Evolutionary conservation across 306 rosid species (phyloP), one percentile per base, ranked within the genome.

Genomic region (Quercus parvula): DNA sequence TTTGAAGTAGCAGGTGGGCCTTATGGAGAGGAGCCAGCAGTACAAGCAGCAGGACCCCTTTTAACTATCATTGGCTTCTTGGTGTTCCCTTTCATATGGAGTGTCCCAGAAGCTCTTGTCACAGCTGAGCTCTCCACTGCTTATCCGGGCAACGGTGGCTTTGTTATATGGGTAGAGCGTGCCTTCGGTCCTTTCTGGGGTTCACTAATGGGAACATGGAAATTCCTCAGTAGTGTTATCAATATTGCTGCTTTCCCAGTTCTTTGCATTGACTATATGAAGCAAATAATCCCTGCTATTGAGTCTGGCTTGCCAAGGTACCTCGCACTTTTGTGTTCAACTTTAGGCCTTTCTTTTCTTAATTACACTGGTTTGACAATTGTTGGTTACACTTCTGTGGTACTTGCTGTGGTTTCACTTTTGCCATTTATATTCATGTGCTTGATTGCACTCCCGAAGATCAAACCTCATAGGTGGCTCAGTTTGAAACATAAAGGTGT

Each of bases 131-230:
- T 92, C 38, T 80, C 90, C 81, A 87, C 92, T 4, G 72, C 91
- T 41, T 92, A 89, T 41, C 94, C 89, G 0, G 90, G 87, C 1
- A 92, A 92, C 76, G 93, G 94, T n/a, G 97, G 97, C 0, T 92
- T 87, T 67, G 92, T 90, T 20, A 77, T 90, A 24, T 92, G 94
- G 97, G 87, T 89, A 25, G 87, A 86, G 62, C 85, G 84, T 17
- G 97, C 94, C 54, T 92, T 87, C 78, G 97, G 97, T 13, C 93
- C 97, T 78, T 92, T 87, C 61, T 92, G 93, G 92, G 97, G 93
- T 3, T 86, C 85, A 73, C 87, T 88, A 5, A 79, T 87, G 84
- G 97, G 97, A 0, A 81, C 74, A 18, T 87, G 90, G 88, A 92
- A 89, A 64, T 92, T 84, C 81, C 78, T 86, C 3, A 56, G 91